phyloP scores from a whole-genome alignment of 257 asterid species.

The Mitragyna speciosa region DNA sequence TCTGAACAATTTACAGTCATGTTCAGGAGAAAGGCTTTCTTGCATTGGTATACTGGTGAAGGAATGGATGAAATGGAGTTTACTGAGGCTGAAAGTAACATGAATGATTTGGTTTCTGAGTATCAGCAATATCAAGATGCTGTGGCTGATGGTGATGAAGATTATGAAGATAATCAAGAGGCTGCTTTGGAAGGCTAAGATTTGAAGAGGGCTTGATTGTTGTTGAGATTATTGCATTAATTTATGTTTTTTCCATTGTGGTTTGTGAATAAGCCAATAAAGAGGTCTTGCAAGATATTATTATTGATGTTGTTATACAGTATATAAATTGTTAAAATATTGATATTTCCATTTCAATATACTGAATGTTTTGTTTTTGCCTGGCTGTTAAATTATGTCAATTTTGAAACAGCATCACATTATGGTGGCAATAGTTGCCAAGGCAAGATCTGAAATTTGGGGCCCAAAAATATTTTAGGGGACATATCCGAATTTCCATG shows the following conservation, averaged over 20 bases:
- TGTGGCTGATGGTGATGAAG: slow-evolving; percentile 50
- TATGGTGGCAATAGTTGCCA: background rate
- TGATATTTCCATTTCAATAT: background rate
- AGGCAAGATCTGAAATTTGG: background rate
- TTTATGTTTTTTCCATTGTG: background rate
- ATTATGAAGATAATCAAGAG: slow-evolving; percentile 43
- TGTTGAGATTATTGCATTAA: slow-evolving; percentile 1
- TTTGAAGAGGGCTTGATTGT: background rate
- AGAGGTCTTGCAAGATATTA: background rate
- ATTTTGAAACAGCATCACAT: background rate
- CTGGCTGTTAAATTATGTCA: background rate
- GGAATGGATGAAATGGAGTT: slow-evolving; percentile 83
- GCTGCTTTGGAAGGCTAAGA: slow-evolving; percentile 21
- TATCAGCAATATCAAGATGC: slow-evolving; percentile 85
- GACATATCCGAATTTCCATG: background rate
- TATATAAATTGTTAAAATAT: background rate
- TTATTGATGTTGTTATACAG: background rate
- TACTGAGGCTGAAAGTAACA: slow-evolving; percentile 70
- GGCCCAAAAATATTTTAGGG: background rate
- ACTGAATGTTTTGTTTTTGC: background rate
- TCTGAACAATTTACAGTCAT: slow-evolving; percentile 70
- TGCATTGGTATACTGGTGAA: slow-evolving; percentile 75
- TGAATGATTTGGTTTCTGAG: slow-evolving; percentile 73
- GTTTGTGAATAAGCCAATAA: background rate
- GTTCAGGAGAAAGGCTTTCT: slow-evolving; percentile 68